Evolutionary conservation across 2,329 filamentous ascomycete genomes (phyloP), one percentile per base, ranked within the genome.

Genomic region (Fusarium sp.): DNA sequence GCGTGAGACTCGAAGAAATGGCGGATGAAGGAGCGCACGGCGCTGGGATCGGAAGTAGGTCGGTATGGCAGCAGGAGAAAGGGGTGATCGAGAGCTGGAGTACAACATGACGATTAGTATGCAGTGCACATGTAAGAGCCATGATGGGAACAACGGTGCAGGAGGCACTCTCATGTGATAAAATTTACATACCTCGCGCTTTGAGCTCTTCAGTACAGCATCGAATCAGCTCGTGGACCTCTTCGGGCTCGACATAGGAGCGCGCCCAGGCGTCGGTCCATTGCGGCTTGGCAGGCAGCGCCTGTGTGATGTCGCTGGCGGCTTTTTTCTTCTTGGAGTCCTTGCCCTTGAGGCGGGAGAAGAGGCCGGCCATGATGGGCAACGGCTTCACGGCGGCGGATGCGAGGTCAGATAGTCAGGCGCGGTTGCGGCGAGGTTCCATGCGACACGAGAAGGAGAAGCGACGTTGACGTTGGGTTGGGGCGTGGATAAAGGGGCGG

Each of bases 31-130:
- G 92, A 95, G 78, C 95, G 93, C 66, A 97, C 94, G 55, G 94
- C 93, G 80, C 93, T 96, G 44, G 95, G 92, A 78, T 99, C 94
- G 69, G 95, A 96, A 30, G 93, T 94, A 23, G 95, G 96, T 75
- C 96, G 92, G 82, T 98, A 99, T 12, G 96, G 96, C 5, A 99
- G 88, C 9, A 99, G 90, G 30, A 98, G 88, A 80, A 99, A 98
- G 1, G 96, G 96, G 65, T 92, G 91, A 79, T 98, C 92, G 76
- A 98, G 91, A 72, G 91, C 94, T 97, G 70, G 34, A 66, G 61
- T 50, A 62, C 37, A 48, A 64, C 53, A 73, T 55, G 15, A 18
- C 46, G n/a, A 61, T 76, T 58, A 78, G 73, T 58, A 72, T 51
- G 52, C 12, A 46, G 63, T 56, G 47, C 37, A 60, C 54, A 43